These are phyloP conservation scores for Mycena albidolilacea DNA, from an alignment of 768 basidiomycete species.

Conservation along the genomic window DNA sequence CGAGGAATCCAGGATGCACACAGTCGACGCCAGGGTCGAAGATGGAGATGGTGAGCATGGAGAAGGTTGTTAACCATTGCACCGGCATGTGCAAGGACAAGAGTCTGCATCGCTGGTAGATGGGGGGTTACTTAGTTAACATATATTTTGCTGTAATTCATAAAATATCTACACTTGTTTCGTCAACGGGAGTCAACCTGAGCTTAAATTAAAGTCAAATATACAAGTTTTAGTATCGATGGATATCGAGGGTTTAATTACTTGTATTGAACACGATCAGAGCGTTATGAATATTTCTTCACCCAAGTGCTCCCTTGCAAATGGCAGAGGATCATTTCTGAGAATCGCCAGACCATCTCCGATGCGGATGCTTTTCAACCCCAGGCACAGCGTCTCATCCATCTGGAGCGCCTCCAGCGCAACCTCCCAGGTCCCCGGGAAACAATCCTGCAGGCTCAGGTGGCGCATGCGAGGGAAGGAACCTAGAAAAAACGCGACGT, in stretches of 20 bases:
- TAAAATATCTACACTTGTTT: too few relatives aligned
- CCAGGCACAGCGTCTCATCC: constrained; percentile 20
- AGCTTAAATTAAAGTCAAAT: too few relatives aligned
- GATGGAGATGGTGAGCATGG: constrained; percentile 17
- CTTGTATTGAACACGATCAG: too few relatives aligned
- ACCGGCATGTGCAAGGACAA: constrained; percentile 8
- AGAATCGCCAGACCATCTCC: neutral
- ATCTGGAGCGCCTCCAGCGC: constrained; percentile 22
- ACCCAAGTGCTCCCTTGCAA: neutral
- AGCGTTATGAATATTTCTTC: neutral
- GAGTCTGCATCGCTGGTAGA: constrained; percentile 5
- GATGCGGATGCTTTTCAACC: constrained; percentile 3
- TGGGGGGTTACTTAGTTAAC: too few relatives aligned
- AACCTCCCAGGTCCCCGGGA: constrained; percentile 23
- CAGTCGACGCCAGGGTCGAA: constrained; percentile 35
- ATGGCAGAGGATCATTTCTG: constrained; percentile 27
- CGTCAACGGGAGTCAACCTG: too few relatives aligned
- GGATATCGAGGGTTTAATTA: too few relatives aligned
- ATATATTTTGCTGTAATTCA: too few relatives aligned
- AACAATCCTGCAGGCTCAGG: constrained; percentile 15
- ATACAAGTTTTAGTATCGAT: too few relatives aligned
- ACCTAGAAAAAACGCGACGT: constrained; percentile 10
- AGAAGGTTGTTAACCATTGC: constrained; percentile 21
- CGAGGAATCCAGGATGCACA: neutral
- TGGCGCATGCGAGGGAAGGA: constrained; percentile 14